Evolutionary conservation across 257 asterid genomes (phyloP), one percentile per base, ranked within the genome.

Genomic region (Paraleonurus japonicus): DNA sequence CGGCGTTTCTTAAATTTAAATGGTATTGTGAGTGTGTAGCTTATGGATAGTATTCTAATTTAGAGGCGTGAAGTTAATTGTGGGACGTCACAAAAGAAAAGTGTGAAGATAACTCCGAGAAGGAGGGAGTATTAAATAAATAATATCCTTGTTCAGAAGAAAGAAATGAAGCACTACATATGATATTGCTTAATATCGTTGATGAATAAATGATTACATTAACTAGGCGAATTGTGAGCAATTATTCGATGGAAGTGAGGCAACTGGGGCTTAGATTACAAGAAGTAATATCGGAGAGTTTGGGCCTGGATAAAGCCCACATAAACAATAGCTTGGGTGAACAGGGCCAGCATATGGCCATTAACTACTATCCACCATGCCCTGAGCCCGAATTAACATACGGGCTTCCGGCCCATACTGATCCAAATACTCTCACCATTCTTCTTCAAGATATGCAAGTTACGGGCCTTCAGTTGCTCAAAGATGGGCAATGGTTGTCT

Each of bases 241-340:
- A 72, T 30, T 94, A 91, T 71, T 81, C 96, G 74, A 70, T 0
- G 35, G 84, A 89, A 76, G 83, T 88, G 2, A 78, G 99, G 12
- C 45, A 81, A 50, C 89, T 94, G 0, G 96, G 96, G 61, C 81
- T 87, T 19, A 81, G 81, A 79, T 39, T 91, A 64, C 76, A 85
- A 75, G 96, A 91, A 79, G 82, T 81, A 1, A 84, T 91, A 65
- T 88, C 97, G 0, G 96, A 94, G 76, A 88, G 97, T 73, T 73
- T 94, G 70, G 96, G 96, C 30, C 83, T 94, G 2, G 85, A 84
- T 3, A 88, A 83, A 45, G 87, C 82, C 22, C 66, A 72, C 66
- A 83, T 94, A 22, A 86, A 85, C 54, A 71, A 68, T 0, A 37
- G 60, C 19, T 33, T 84, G 58, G 92, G 88, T 6, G 78, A 77